Evolutionary conservation across 495 filamentous ascomycete species (phyloP).

Genomic region (Beverwykella pulmonaria): DNA sequence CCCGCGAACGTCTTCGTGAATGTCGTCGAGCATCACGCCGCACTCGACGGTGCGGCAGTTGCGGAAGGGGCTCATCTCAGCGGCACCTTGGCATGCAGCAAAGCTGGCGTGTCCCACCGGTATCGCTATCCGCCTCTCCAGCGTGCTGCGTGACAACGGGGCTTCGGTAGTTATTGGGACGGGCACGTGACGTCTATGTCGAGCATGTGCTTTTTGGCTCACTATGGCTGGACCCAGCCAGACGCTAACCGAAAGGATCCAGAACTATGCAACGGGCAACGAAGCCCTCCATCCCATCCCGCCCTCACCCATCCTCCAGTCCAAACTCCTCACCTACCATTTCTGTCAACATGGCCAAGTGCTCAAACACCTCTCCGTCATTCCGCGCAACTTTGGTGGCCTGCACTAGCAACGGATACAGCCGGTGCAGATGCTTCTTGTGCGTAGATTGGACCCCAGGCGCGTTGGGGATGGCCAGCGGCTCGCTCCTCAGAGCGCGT

Average conservation of each 20-base stretch:
- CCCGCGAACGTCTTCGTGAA: too few relatives aligned
- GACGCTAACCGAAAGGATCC: too few relatives aligned
- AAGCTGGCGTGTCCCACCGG: background rate
- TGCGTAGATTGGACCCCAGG: constrained; percentile 57
- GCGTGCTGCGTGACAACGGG: background rate
- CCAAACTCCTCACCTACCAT: constrained; percentile 71
- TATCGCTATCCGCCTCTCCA: background rate
- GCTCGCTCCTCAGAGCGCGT: constrained; percentile 67
- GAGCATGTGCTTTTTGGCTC: background rate
- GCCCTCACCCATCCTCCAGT: constrained; percentile 6
- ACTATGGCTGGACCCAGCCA: too few relatives aligned
- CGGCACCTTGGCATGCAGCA: background rate
- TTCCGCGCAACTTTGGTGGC: constrained; percentile 69
- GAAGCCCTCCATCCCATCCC: background rate
- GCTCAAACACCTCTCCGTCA: constrained; percentile 62
- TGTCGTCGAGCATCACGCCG: background rate
- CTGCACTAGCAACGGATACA: constrained; percentile 79
- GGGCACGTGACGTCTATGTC: background rate
- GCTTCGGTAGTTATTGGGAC: constrained; percentile 7
- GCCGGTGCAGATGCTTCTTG: constrained; percentile 75
- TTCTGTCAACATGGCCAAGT: constrained; percentile 66
- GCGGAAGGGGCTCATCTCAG: too few relatives aligned
- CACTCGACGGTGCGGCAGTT: too few relatives aligned
- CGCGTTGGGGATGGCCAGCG: constrained; percentile 68
- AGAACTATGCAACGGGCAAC: background rate